phyloP scores from a whole-genome alignment of 2,329 filamentous ascomycete genomes.

The Hypoxylon sp. region DNA sequence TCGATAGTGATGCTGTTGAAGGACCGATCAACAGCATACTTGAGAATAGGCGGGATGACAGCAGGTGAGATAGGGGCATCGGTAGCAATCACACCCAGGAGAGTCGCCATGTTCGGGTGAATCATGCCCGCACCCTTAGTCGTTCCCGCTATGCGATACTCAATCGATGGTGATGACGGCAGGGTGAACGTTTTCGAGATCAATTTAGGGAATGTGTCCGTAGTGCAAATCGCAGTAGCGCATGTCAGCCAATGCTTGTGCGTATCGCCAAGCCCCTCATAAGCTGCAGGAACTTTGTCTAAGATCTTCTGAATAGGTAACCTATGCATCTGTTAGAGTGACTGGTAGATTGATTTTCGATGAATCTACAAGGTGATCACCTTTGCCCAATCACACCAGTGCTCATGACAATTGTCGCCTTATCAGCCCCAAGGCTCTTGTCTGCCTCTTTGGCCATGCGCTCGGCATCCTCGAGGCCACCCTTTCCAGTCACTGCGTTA shows the following conservation, averaged over 20 bases:
- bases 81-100: constrained; percentile 92
- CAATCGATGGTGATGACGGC: constrained; percentile 80
- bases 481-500: constrained; percentile 94
- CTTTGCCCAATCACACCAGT: constrained; percentile 97
- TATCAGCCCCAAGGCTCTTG: constrained; percentile 65
- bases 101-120: constrained; percentile 98
- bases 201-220: constrained; percentile 98
- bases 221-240: constrained; percentile 95
- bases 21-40: constrained; percentile 81
- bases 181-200: constrained; percentile 87
- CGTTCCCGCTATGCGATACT: constrained; percentile 92
- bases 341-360: constrained; percentile 11
- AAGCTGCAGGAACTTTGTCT: constrained; percentile 82
- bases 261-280: constrained; percentile 77
- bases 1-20: constrained; percentile 99
- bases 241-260: constrained; percentile 90
- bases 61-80: constrained; percentile 83
- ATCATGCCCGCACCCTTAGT: constrained; percentile 99
- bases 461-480: constrained; percentile 88
- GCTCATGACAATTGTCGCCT: constrained; percentile 93
- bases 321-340: constrained; percentile 59
- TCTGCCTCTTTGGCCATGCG: constrained; percentile 88
- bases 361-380: constrained; percentile 58
- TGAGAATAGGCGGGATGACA: constrained; percentile 79
- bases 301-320: constrained; percentile 94